phyloP scores from a whole-genome alignment of 306 rosid species.

The Trifolium dubium region DNA sequence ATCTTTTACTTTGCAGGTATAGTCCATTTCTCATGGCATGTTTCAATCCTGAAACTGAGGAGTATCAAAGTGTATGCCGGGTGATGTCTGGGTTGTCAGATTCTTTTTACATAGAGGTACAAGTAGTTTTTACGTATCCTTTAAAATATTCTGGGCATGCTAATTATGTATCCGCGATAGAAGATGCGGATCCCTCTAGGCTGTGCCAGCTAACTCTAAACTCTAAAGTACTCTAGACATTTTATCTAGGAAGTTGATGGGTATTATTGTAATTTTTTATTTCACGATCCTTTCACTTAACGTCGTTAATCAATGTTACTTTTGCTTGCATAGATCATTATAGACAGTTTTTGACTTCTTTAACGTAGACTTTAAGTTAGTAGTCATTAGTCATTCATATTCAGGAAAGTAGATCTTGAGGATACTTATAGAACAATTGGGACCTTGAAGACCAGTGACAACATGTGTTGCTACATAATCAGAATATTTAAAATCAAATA shows the following conservation, averaged over 20 bases:
- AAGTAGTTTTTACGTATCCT: constrained; percentile 13
- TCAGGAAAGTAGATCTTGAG: background rate
- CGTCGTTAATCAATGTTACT: background rate
- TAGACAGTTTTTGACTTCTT: background rate
- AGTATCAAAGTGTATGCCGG: constrained; percentile 92
- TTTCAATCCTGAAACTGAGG: constrained; percentile 82
- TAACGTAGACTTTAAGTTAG: background rate
- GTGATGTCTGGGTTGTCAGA: constrained; percentile 97
- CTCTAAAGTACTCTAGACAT: background rate
- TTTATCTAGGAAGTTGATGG: background rate
- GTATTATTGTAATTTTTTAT: background rate
- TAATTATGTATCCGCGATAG: background rate
- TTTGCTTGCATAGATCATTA: background rate
- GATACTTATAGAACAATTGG: background rate
- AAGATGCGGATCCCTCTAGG: background rate
- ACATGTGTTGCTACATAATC: background rate
- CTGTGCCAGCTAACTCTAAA: constrained; percentile 1
- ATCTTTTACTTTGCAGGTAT: constrained; percentile 62
- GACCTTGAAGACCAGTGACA: constrained; percentile 24
- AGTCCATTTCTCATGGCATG: constrained; percentile 98
- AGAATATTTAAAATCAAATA: constrained; percentile 3
- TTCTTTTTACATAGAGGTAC: constrained; percentile 81
- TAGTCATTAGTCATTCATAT: constrained; percentile 14
- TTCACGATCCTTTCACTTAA: background rate
- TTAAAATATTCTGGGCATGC: constrained; percentile 15